Evolutionary conservation across 1,139 yeast species (phyloP).

Genomic region (Pichia kudriavzevii): DNA sequence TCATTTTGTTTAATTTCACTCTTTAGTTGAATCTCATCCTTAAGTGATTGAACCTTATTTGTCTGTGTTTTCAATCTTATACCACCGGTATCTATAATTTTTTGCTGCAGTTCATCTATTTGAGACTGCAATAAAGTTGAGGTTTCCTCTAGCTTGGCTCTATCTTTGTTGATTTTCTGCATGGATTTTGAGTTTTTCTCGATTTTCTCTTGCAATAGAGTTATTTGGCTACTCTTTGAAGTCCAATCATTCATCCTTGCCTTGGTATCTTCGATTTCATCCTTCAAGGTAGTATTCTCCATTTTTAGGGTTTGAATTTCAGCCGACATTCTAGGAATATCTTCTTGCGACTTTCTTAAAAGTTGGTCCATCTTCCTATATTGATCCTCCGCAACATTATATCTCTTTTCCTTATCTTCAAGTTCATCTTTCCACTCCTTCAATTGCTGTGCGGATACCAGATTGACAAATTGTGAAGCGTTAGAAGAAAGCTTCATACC

Average conservation of each 20-base stretch:
- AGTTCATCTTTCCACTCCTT: constrained; percentile 48
- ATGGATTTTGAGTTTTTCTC: constrained; percentile 34
- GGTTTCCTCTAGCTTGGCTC: constrained; percentile 40
- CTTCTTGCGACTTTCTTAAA: constrained; percentile 49
- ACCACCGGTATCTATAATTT: constrained; percentile 91
- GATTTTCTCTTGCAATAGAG: constrained; percentile 32
- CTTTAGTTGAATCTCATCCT: constrained; percentile 58
- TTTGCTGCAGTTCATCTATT: constrained; percentile 58
- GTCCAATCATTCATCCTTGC: constrained; percentile 26
- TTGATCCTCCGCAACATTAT: constrained; percentile 44
- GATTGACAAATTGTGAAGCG: constrained; percentile 21
- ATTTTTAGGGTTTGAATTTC: constrained; percentile 51
- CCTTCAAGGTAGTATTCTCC: constrained; percentile 54
- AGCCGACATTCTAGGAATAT: constrained; percentile 64
- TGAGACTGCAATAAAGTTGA: constrained; percentile 52
- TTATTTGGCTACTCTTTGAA: constrained; percentile 17
- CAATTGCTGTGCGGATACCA: constrained; percentile 53
- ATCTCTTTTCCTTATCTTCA: constrained; percentile 47
- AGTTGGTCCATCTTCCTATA: constrained; percentile 54
- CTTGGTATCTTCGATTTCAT: constrained; percentile 18
- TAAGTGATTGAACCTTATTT: constrained; percentile 71
- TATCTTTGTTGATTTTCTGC: constrained; percentile 32
- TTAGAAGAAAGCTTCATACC: constrained; percentile 48
- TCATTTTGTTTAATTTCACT: constrained; percentile 56
- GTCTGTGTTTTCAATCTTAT: constrained; percentile 73